phyloP scores from a whole-genome alignment of 2,329 filamentous ascomycete genomes.

The Venturia oleaginea region DNA sequence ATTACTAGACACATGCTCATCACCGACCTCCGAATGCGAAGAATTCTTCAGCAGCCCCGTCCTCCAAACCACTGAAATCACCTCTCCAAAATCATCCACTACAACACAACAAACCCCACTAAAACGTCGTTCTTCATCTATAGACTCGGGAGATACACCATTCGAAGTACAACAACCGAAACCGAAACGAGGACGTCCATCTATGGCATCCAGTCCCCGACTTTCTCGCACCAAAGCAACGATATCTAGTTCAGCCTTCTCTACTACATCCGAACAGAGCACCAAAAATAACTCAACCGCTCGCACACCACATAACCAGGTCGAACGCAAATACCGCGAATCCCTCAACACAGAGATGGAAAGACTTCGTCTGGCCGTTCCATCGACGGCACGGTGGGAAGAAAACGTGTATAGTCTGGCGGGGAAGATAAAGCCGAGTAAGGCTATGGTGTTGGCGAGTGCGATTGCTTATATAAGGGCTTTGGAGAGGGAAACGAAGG shows the following conservation, averaged over 20 bases:
- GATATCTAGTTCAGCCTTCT: neutral
- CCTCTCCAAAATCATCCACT: neutral
- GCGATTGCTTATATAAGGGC: constrained; percentile 39
- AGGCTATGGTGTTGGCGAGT: constrained; percentile 37
- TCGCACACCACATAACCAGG: constrained; percentile 35
- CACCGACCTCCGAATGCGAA: neutral
- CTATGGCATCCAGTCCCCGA: neutral
- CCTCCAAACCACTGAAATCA: neutral
- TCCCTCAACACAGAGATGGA: constrained; percentile 39
- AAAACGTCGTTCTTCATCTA: neutral
- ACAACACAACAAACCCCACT: neutral
- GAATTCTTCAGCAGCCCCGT: neutral
- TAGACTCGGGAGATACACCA: neutral
- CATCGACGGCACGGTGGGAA: constrained; percentile 12
- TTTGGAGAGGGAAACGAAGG: constrained; percentile 34
- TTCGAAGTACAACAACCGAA: neutral
- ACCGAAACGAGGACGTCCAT: neutral
- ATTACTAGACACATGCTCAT: neutral
- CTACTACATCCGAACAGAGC: neutral
- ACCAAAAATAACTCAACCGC: neutral
- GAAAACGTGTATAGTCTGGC: constrained; percentile 28
- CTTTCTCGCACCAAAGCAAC: too few species aligned
- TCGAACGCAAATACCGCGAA: constrained; percentile 38
- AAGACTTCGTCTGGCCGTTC: constrained; percentile 31
- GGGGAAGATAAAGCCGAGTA: constrained; percentile 26